Evolutionary conservation across 495 filamentous ascomycete species (phyloP), one percentile per base, ranked within the genome.

Genomic region (Hamigera avellanea): DNA sequence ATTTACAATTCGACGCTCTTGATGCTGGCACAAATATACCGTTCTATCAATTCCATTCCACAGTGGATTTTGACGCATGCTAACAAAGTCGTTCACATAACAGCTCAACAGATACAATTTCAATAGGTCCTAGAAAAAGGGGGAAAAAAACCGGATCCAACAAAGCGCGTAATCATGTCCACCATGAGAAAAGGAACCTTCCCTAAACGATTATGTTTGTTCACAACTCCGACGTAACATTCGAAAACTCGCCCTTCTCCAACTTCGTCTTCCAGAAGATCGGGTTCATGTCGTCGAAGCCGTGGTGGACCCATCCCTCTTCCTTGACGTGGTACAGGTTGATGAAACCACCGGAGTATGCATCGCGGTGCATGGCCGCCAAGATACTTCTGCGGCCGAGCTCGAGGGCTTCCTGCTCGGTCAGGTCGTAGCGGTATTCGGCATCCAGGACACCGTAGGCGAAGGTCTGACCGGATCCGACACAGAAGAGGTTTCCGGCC

Each of bases 231-330:
- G 82, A 80, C 17, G 86, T 93, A 39, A 98, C 91, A 62, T 95
- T 96, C 40, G 84, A 88, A 62, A 98, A 98, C 66, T 98, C 91
- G 52, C 86, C 87, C 70, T 89, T 91, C 60, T 94, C 83, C 50
- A 96, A 62, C 79, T 96, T 98, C 28, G 85, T 94, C 75, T 93
- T 83, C 91, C 93, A 96, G 78, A 96, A 96, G 49, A 95, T 86
- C 16, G 86, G 85, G 68, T 91, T 86, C 44, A 86, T 93, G 55
- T 93, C 86, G 55, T 67, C 83, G 70, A 98, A 98, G 32, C 91
- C 91, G 53, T 95, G 89, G 72, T 93, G 94, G 43, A 89, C 86
- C 91, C 91, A 98, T 41, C 91, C 91, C 42, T 83, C 79, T 64
- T 96, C 88, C 78, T 95, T 95, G 52, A 98, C 86, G 53, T 96